These are phyloP conservation scores for Capronia epimyces DNA, from an alignment of 2,329 filamentous ascomycete species.

Conservation along the genomic window DNA sequence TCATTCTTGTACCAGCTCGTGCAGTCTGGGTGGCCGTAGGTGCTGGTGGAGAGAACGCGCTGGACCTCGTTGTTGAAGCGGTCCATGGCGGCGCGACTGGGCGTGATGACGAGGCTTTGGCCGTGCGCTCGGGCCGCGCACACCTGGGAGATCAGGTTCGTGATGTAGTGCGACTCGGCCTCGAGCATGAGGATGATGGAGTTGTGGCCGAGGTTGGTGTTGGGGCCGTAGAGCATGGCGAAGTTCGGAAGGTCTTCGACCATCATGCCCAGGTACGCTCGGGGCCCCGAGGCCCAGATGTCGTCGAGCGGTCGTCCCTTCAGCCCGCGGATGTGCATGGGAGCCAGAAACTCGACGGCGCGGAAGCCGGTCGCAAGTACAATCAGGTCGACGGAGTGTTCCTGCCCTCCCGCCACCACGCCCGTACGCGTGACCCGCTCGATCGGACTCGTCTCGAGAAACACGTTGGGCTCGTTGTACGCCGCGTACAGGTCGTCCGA, in stretches of 20 bases:
- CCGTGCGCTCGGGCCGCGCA: conserved; percentile 42
- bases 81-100: conserved; percentile 32
- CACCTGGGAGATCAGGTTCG: conserved; percentile 46
- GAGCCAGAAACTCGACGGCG: conserved; percentile 55
- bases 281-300: conserved; percentile 50
- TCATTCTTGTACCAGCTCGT: conserved; percentile 55
- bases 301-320: conserved; percentile 42
- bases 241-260: conserved; percentile 53
- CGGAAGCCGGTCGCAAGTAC: conserved; percentile 57
- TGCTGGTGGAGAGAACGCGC: conserved; percentile 37
- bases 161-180: conserved; percentile 52
- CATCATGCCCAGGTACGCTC: conserved; percentile 48
- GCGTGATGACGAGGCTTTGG: conserved; percentile 42
- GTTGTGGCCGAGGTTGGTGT: conserved; percentile 53
- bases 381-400: conserved; percentile 51
- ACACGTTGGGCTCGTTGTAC: conserved; percentile 44
- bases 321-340: conserved; percentile 49
- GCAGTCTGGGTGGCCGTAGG: conserved; percentile 52
- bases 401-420: conserved; percentile 43
- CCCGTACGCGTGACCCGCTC: conserved; percentile 43
- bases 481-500: conserved; percentile 53
- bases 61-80: conserved; percentile 26
- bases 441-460: conserved; percentile 49
- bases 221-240: conserved; percentile 55
- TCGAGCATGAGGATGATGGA: conserved; percentile 60